Evolutionary conservation across 805 yeast species (phyloP).

Genomic region (Teunomyces atbi): DNA sequence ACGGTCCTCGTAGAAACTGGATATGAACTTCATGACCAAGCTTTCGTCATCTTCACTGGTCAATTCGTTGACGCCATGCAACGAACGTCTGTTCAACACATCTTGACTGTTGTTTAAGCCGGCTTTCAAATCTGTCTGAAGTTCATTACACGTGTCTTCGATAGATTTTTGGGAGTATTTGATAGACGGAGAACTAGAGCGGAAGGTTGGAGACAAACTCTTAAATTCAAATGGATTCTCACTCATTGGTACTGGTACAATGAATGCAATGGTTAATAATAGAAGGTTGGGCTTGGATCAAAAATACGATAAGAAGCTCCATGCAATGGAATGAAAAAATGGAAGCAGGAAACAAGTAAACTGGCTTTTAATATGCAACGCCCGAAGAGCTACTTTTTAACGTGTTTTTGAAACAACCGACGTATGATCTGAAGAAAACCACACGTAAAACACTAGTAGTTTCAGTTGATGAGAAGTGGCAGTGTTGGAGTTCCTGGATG

Average conservation of each 20-base stretch:
- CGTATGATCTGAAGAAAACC: not conserved
- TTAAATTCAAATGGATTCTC: conserved; percentile 39
- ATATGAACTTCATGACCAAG: conserved; percentile 65
- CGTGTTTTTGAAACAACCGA: not conserved
- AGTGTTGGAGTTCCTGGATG: not conserved
- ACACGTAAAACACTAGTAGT: not conserved
- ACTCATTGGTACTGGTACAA: conserved; percentile 24
- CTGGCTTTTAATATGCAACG: not conserved
- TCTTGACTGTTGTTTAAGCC: conserved; percentile 76
- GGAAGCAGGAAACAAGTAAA: no score
- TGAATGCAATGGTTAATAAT: not conserved
- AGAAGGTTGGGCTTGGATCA: not conserved
- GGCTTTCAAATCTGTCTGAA: conserved; percentile 55
- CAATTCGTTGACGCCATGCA: conserved; percentile 82
- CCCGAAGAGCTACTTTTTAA: not conserved
- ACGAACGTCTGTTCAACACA: conserved; percentile 62
- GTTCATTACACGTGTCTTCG: conserved; percentile 61
- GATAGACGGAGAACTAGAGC: conserved; percentile 54
- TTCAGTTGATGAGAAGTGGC: not conserved
- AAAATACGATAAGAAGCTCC: not conserved
- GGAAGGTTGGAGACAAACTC: conserved; percentile 16
- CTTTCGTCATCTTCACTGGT: conserved; percentile 74
- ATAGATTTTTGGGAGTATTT: conserved; percentile 59
- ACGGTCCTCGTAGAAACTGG: conserved; percentile 87
- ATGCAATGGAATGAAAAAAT: not conserved